Conservation (phyloP, 2,329 filamentous ascomycete genomes). For the Orbilia javanica region DNA sequence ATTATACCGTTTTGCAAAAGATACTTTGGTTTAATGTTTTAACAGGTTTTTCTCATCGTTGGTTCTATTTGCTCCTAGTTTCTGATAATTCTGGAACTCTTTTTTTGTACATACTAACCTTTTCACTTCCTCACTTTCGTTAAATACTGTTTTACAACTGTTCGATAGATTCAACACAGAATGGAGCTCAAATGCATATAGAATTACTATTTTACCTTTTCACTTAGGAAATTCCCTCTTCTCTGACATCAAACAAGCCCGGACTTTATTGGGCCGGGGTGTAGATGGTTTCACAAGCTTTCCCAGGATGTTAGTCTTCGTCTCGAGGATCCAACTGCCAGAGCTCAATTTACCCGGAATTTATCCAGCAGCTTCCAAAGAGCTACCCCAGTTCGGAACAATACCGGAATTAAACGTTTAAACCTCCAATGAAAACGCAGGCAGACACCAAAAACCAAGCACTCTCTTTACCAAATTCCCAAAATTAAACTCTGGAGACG, state of each 20-base stretch:
- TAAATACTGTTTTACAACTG: neutral
- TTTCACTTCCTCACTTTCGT: conserved; percentile 9
- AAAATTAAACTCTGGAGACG: conserved; percentile 6
- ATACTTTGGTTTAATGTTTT: neutral
- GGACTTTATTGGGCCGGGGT: neutral
- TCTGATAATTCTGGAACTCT: neutral
- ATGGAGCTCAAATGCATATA: conserved; percentile 19
- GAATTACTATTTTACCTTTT: neutral
- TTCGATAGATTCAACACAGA: conserved; percentile 24
- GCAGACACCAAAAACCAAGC: conserved; percentile 1
- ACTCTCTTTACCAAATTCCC: neutral
- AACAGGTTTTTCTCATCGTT: neutral
- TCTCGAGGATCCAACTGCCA: conserved; percentile 2
- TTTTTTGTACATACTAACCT: conserved; percentile 5
- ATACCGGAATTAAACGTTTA: conserved; percentile 24
- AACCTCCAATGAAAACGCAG: neutral
- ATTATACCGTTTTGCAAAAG: conserved; percentile 19
- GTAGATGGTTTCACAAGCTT: conserved; percentile 11
- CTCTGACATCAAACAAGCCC: neutral
- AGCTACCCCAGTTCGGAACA: conserved; percentile 36
- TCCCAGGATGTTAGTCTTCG: conserved; percentile 3
- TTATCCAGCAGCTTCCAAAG: conserved; percentile 21
- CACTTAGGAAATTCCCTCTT: neutral
- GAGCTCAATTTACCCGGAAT: conserved; percentile 33
- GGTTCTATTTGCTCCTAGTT: neutral